Base-by-base conservation (phyloP, 331 rosid species). In the Saraca asoca region DNA sequence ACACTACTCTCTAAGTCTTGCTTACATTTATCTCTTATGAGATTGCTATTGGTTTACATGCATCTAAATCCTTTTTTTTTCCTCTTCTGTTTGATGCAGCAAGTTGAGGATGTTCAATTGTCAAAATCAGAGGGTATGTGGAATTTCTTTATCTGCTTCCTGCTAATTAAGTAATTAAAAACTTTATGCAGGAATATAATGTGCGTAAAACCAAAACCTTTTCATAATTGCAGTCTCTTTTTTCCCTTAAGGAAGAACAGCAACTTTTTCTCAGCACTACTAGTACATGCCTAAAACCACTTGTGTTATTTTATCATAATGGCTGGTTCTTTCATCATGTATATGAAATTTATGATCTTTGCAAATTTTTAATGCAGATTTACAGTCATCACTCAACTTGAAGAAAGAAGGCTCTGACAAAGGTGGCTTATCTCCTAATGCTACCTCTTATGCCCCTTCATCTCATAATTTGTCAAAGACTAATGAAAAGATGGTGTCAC, bases 91-190 rank as follows among this genome's bases (percentile, higher is more conserved):
- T 76, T 69, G 70, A 61, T 81, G 80, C 88, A 86, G 95, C 85
- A 67, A 51, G 75, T 77, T 64, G 85, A 76, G 67, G 96, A 75
- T 70, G 69, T 46, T 66, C 90, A 65, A 53, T 58, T 73, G 56
- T 75, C 81, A 44, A 84, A 82, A 75, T 74, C 81, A 45, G 85
- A 86, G 37, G 95, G 98, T 93, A 61, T 75, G 95, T 82, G 58
- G 39, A 78, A 43, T 77, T 70, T 73, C 57, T 69, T 64, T 46
- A 51, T 59, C 58, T 58, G 53, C 62, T 73, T 38, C 72, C 54
- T 45, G 56, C 13, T 42, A 51, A 20, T 60, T 68, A 37, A 51
- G 34, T 68, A 53, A 50, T 45, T 19, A n/a, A 46, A 62, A 49
- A 61, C 52, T 37, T 17, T 52, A n/a, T 78, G 51, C 66, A 12